phyloP scores from a whole-genome alignment of 2,329 filamentous ascomycete genomes.

The Microdochium bolleyi region DNA sequence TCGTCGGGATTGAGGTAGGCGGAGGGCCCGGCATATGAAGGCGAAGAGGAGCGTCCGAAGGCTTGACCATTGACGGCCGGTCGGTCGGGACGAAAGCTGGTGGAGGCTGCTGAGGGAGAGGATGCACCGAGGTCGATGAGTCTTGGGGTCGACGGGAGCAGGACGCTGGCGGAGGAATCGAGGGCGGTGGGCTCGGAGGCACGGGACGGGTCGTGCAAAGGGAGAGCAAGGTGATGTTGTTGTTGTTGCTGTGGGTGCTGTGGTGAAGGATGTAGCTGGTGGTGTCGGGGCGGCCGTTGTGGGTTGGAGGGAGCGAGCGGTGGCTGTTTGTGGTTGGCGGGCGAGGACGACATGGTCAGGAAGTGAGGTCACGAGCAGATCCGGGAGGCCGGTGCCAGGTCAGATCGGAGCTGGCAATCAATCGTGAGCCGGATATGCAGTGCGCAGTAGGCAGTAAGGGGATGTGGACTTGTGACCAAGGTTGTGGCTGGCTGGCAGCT shows the following conservation, averaged over 20 bases:
- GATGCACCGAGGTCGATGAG: not conserved
- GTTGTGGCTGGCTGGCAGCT: not conserved
- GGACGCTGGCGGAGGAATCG: not conserved
- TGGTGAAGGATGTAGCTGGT: no score
- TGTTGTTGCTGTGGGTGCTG: not conserved
- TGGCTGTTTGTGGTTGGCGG: not conserved
- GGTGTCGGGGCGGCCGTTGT: not conserved
- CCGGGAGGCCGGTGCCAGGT: not conserved
- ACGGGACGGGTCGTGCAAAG: not conserved
- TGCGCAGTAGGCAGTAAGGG: not conserved
- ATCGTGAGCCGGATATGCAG: not conserved
- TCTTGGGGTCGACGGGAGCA: not conserved
- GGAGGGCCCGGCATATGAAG: not conserved
- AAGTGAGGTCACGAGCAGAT: not conserved
- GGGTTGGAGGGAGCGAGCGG: not conserved
- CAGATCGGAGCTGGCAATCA: not conserved
- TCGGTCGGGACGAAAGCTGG: constrained; percentile 10
- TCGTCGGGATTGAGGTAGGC: constrained; percentile 9
- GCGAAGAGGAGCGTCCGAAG: not conserved
- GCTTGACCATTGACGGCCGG: not conserved
- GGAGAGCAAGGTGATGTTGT: not conserved
- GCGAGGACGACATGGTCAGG: not conserved
- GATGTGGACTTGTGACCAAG: not conserved
- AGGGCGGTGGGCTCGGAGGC: not conserved
- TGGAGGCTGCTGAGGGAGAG: constrained; percentile 6